Conservation (phyloP, 1,139 yeast genomes). For the Citeromyces hawaiiensis region DNA sequence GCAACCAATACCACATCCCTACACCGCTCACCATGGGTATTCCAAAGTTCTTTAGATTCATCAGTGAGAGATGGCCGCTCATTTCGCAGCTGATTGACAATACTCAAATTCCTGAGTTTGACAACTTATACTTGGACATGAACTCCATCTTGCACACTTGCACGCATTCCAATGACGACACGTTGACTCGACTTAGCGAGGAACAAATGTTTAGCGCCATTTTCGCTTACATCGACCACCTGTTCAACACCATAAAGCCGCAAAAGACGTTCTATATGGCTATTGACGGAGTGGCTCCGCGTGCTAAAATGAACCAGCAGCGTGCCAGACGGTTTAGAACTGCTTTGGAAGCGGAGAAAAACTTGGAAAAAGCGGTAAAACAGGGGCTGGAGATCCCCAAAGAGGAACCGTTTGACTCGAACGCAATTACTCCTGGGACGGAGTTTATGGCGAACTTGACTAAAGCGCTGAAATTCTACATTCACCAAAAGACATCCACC, state of each 20-base stretch:
- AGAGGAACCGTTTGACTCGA: conserved; percentile 82
- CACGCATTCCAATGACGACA: conserved; percentile 62
- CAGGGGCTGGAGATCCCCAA: conserved; percentile 51
- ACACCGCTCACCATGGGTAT: conserved; percentile 43
- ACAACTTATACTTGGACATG: conserved; percentile 92
- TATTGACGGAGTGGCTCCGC: conserved; percentile 97
- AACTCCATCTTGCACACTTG: conserved; percentile 91
- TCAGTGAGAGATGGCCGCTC: conserved; percentile 98
- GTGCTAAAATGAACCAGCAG: conserved; percentile 99
- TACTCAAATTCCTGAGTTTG: conserved; percentile 83
- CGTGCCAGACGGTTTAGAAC: conserved; percentile 94
- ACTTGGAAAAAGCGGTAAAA: conserved; percentile 47
- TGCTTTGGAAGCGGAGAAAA: conserved; percentile 85
- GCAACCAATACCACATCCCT: not conserved
- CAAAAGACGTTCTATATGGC: conserved; percentile 89
- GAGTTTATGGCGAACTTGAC: conserved; percentile 94
- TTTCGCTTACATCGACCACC: conserved; percentile 87
- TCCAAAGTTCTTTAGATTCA: conserved; percentile 91
- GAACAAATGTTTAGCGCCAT: conserved; percentile 91
- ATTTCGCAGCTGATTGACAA: conserved; percentile 83
- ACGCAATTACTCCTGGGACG: conserved; percentile 96
- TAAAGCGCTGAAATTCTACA: conserved; percentile 72
- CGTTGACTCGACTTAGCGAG: conserved; percentile 55
- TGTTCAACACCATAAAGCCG: conserved; percentile 81
- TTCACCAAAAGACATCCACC: conserved; percentile 77